A percentile compares a stretch with the other conserved stretches of the same genome.
These are phyloP conservation scores for Trichoderma afroharzianum DNA, from an alignment of 2,329 filamentous ascomycete species.

Conservation along the genomic window DNA sequence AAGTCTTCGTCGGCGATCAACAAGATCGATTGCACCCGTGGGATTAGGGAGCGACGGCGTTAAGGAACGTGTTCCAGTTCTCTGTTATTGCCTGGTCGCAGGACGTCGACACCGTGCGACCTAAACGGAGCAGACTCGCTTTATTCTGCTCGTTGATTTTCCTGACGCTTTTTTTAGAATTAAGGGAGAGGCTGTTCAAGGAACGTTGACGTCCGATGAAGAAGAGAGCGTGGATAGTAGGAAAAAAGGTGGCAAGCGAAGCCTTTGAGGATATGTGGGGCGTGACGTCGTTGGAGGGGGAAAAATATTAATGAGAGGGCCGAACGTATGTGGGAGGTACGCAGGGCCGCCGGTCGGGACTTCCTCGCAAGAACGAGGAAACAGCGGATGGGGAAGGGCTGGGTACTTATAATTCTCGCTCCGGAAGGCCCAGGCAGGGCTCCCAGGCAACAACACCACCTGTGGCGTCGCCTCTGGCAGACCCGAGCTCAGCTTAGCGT, in stretches of 20 bases:
- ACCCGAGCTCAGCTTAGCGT: conserved; percentile 37
- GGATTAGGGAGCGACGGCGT: conserved; percentile 26
- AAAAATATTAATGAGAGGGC: conserved; percentile 38
- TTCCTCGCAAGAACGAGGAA: conserved; percentile 51
- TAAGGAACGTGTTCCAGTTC: conserved; percentile 45
- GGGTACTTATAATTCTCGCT: conserved; percentile 55
- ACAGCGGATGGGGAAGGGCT: conserved; percentile 50
- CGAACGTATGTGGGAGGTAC: conserved; percentile 47
- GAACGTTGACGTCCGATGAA: conserved; percentile 21
- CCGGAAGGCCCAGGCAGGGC: conserved; percentile 35
- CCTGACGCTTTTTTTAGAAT: conserved; percentile 21
- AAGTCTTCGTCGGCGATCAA: conserved; percentile 34
- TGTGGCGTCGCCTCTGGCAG: conserved; percentile 42
- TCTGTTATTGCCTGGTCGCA: conserved; percentile 30
- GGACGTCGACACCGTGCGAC: conserved; percentile 26
- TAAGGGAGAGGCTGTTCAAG: conserved; percentile 19
- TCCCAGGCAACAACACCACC: conserved; percentile 43
- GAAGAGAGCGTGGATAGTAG: conserved; percentile 22
- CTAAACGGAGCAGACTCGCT: conserved; percentile 19
- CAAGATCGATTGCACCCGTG: conserved; percentile 34
- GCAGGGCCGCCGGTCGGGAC: conserved; percentile 54
- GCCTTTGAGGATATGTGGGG: conserved; percentile 23
- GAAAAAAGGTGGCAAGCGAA: conserved; percentile 20
- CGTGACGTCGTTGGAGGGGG: conserved; percentile 22
- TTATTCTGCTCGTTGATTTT: conserved; percentile 16